A percentile compares a stretch with the other conserved stretches of the same genome.
phyloP scores from a whole-genome alignment of 305 asterid genomes.

The Fraxinus sp. region DNA sequence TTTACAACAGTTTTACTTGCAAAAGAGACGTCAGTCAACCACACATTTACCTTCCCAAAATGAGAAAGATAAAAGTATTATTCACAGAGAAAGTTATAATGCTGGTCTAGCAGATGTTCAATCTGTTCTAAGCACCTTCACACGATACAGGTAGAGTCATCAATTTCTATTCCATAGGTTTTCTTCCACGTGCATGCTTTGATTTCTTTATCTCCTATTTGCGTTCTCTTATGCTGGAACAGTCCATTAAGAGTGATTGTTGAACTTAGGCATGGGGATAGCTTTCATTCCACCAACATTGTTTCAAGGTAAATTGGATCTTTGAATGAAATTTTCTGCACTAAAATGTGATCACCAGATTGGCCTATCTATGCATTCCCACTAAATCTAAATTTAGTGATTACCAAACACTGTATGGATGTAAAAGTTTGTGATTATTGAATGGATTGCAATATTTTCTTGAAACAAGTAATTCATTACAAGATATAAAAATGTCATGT shows the following conservation, averaged over 20 bases:
- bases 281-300: conserved; percentile 78
- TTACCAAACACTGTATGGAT: not conserved
- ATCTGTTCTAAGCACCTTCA: conserved; percentile 68
- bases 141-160: conserved; percentile 63
- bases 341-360: not conserved
- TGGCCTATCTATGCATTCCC: not conserved
- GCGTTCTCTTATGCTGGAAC: conserved; percentile 29
- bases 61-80: conserved; percentile 33
- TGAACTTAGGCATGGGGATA: conserved; percentile 77
- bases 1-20: conserved; percentile 81
- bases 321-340: not conserved
- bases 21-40: conserved; percentile 57
- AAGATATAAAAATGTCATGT: no score
- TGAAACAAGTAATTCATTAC: no score
- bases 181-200: conserved; percentile 9
- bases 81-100: conserved; percentile 59
- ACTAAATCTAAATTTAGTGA: not conserved
- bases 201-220: conserved; percentile 24
- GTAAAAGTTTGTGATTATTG: not conserved
- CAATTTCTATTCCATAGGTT: conserved; percentile 16
- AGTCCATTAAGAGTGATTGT: conserved; percentile 87
- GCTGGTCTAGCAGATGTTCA: conserved; percentile 72
- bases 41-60: conserved; percentile 42
- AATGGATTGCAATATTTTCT: no score
- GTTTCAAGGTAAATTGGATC: conserved; percentile 61